Evolutionary conservation across 2,329 filamentous ascomycete species (phyloP), one percentile per base, ranked within the genome.

Genomic region (Hymenoscyphus linearis): DNA sequence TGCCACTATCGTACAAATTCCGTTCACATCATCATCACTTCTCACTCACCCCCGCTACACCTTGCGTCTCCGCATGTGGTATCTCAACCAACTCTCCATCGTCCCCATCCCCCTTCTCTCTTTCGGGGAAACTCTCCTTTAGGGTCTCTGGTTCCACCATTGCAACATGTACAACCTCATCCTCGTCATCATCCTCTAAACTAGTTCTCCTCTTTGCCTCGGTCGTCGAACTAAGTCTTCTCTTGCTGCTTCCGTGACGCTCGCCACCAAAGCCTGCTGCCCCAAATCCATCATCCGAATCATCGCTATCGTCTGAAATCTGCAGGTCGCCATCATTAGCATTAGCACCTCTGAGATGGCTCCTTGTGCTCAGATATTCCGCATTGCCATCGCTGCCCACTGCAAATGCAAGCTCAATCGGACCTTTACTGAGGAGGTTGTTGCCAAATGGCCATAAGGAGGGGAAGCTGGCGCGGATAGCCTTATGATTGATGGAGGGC

Each of bases 171-270:
- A 68, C 66, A 27, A 68, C 68, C 61, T 70, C 69, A 26, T 69
- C 68, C 50, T 70, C 69, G 44, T 73, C 71, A 56, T 73, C 71
- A 66, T 73, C 72, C 60, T 73, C 72, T 3, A 74, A 60, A 62
- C 69, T 73, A 31, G 70, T 73, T 53, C 71, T 67, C 60, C 71
- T 61, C 64, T 69, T 71, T 53, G 71, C 72, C 63, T 73, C 71
- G 1, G 69, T 73, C 40, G 71, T 73, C 13, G 59, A 62, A 62
- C 66, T 70, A 50, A 70, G 53, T 47, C 67, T 65, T 60, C 67
- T 66, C 62, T 62, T 66, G 18, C 58, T 59, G 5, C 50, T 55
- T 16, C 62, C 59, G 18, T 35, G 55, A 22, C 61, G 58, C 36
- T 60, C 55, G 35, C 59, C 36, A 18, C 60, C 68, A 62, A 55